Evolutionary conservation across 179 eudicot species (phyloP).

Genomic region (Heliamphora ciliata): DNA sequence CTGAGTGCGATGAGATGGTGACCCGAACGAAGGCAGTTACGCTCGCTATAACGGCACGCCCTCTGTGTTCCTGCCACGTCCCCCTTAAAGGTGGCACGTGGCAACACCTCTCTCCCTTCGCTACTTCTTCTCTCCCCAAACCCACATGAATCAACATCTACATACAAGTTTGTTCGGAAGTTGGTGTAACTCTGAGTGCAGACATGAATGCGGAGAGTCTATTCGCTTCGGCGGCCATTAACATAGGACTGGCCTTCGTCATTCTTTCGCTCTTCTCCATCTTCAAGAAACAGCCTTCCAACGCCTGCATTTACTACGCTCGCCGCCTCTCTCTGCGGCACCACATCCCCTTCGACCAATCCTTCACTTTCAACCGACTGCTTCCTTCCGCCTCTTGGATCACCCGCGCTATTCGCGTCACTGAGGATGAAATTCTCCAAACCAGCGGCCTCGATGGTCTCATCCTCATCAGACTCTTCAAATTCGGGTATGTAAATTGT

Average conservation of each 20-base stretch:
- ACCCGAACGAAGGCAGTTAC: neutral
- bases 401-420: constrained; percentile 42
- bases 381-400: constrained; percentile 66
- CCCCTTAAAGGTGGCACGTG: neutral
- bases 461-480: constrained; percentile 70
- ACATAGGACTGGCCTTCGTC: constrained; percentile 64
- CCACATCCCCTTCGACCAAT: constrained; percentile 25
- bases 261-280: constrained; percentile 66
- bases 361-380: constrained; percentile 34
- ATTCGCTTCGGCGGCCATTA: constrained; percentile 62
- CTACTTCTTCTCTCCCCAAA: neutral
- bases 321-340: constrained; percentile 52
- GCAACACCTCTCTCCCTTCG: neutral
- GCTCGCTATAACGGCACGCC: no score
- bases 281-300: constrained; percentile 56
- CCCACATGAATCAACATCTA: neutral
- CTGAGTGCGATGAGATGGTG: no score
- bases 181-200: neutral
- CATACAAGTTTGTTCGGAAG: neutral
- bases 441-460: constrained; percentile 76
- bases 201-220: constrained; percentile 67
- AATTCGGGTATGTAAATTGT: constrained; percentile 49
- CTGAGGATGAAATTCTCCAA: constrained; percentile 55
- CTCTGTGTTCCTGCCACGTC: constrained; percentile 5
- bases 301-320: constrained; percentile 64